Conservation (phyloP, 768 basidiomycete genomes). For the Auriscalpium vulgare region DNA sequence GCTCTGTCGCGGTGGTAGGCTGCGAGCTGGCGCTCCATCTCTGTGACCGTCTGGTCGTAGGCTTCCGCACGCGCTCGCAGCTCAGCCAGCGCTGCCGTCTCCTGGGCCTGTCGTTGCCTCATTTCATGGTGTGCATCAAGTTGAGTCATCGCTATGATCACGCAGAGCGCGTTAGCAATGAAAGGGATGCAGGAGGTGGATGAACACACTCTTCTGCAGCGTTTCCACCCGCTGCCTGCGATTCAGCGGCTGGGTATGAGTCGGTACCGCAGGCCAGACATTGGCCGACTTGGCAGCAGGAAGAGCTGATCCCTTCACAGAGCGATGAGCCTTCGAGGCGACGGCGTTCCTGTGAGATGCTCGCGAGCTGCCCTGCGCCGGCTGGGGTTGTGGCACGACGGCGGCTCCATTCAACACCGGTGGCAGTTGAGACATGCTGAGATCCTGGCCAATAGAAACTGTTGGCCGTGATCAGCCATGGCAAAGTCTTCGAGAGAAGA, state of each 20-base stretch:
- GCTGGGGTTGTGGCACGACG: background rate
- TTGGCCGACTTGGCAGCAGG: background rate
- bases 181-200: background rate
- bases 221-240: background rate
- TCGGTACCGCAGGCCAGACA: background rate
- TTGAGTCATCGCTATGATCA: background rate
- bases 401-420: too few relatives aligned
- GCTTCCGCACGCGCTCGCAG: background rate
- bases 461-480: too few relatives aligned
- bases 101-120: background rate
- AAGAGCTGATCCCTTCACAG: background rate
- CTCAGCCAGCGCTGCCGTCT: background rate
- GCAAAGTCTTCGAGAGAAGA: too few relatives aligned
- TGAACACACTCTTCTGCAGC: background rate
- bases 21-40: background rate
- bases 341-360: background rate
- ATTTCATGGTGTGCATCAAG: background rate
- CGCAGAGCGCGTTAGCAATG: background rate
- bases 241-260: background rate
- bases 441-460: too few relatives aligned
- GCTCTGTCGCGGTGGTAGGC: background rate
- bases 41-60: background rate
- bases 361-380: background rate
- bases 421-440: too few relatives aligned
- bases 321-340: background rate